phyloP scores from a whole-genome alignment of 2,329 filamentous ascomycete species.

The Epichloe coenophiala region DNA sequence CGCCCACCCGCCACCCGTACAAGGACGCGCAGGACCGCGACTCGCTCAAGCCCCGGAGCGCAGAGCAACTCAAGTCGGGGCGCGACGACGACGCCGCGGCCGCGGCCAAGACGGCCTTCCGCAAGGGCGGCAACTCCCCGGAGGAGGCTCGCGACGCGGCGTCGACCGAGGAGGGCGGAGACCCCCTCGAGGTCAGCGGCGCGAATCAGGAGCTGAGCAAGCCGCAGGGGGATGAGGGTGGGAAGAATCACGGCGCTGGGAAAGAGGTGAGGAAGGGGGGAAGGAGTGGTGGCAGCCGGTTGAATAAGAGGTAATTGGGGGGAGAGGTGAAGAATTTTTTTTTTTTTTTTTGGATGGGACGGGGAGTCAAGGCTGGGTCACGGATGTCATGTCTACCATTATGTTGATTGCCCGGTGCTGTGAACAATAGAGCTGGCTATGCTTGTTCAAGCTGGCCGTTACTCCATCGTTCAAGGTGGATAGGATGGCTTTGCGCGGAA shows the following conservation, averaged over 20 bases:
- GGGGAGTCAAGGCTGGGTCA: too few relatives aligned
- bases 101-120: conserved; percentile 50
- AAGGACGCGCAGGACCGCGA: conserved; percentile 45
- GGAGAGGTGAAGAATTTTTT: too few relatives aligned
- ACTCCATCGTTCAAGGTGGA: too few relatives aligned
- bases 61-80: conserved; percentile 56
- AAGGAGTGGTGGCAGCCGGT: conserved; percentile 18
- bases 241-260: conserved; percentile 19
- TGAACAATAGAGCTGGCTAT: too few relatives aligned
- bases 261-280: conserved; percentile 22
- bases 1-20: conserved; percentile 21
- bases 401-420: too few relatives aligned
- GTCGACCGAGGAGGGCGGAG: conserved; percentile 6
- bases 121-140: conserved; percentile 53
- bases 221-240: conserved; percentile 8
- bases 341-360: background rate
- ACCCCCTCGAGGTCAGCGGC: conserved; percentile 1
- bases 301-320: conserved; percentile 13
- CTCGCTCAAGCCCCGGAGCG: conserved; percentile 48
- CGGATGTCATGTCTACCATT: too few relatives aligned
- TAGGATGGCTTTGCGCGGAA: too few relatives aligned
- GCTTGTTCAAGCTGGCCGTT: too few relatives aligned
- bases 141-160: conserved; percentile 39
- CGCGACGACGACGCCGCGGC: conserved; percentile 47
- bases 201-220: conserved; percentile 7